Evolutionary conservation across 257 asterid genomes (phyloP), one percentile per base, ranked within the genome.

Genomic region (Solanum clarkiae): DNA sequence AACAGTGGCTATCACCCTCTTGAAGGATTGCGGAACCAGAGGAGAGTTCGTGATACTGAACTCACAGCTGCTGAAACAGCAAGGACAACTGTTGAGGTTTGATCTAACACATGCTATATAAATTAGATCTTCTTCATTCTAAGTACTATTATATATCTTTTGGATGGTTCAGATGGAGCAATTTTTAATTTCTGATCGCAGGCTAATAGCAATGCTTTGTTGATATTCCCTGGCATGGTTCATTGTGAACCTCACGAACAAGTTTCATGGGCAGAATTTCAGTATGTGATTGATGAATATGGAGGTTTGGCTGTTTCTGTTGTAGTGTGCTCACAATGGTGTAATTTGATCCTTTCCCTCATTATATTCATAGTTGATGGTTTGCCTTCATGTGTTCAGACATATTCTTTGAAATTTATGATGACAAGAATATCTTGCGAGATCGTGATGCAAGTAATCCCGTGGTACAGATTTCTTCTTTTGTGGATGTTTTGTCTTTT

Each of bases 221-320:
- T 94, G 88, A 89, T 93, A 85, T 90, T 94, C 84, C 97, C 97
- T 82, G 88, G 92, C 79, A 80, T 56, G 29, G 91, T 92, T 57
- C 98, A 94, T 90, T 85, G 89, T 84, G 98, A 94, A 89, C 95
- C 98, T 42, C 95, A 93, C 42, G 95, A 89, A 89, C 93, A 92
- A 77, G 90, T 91, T 84, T 88, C 98, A 4, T 94, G 98, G 98
- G 92, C 92, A 71, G 95, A 94, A 71, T 91, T 90, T 90, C 92
- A 86, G 82, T 94, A 94, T 72, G 91, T 90, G 85, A 86, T 92
- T 12, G 98, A 94, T 86, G 94, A 90, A 80, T 94, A 87, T 84
- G 98, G 98, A 93, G 98, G 97, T 94, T 88, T 75, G 90, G 22
- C 82, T 83, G 47, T 53, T 77, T 77, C 26, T 26, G 6, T 26